Evolutionary conservation across 371 early-diverging fungal species (phyloP), one percentile per base, ranked within the genome.

Genomic region (Fennellomyces sp.): DNA sequence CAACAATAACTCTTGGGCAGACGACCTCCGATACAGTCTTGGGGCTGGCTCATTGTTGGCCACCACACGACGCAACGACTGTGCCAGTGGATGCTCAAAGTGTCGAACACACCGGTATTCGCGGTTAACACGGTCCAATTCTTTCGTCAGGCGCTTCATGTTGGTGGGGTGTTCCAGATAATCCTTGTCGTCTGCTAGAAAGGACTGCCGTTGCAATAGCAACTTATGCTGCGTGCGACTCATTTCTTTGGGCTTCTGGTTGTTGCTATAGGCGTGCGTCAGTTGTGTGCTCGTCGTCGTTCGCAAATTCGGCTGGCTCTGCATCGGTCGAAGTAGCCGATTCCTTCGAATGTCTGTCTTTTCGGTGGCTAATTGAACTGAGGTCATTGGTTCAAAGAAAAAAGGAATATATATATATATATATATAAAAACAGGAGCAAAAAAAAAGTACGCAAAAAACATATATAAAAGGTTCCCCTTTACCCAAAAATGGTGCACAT

Each of bases 211-310:
- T 59, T 82, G 82, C 23, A 82, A 58, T 63, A 81, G 48, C 5
- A 81, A 55, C 54, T 84, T 84, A 27, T 82, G 76, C 52, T 84
- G 85, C 23, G 83, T 82, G 15, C 85, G 73, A 64, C 65, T 73
- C 28, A 47, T 13, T 33, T 47, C 35, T 21, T 58, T 48, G n/a
- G 23, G 28, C 26, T 45, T 45, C 21, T 57, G 13, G 35, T 29
- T 25, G 30, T 42, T 31, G 60, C 17, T 35, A 31, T 6, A 29
- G 65, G 58, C 15, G 55, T 52, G 17, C 61, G 58, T 58, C 11
- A 58, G 35, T 28, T 58, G 58, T 25, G 48, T 54, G 17, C 35
- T 54, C 15, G 38, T n/a, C 19, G 55, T 27, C 3, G 36, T 36
- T 17, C 58, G 48, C 58, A 70, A 48, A 49, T 41, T 54, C 31